Evolutionary conservation across 1,284 basidiomycete genomes (phyloP), one percentile per base, ranked within the genome.

Genomic region (Trametes hirsuta): DNA sequence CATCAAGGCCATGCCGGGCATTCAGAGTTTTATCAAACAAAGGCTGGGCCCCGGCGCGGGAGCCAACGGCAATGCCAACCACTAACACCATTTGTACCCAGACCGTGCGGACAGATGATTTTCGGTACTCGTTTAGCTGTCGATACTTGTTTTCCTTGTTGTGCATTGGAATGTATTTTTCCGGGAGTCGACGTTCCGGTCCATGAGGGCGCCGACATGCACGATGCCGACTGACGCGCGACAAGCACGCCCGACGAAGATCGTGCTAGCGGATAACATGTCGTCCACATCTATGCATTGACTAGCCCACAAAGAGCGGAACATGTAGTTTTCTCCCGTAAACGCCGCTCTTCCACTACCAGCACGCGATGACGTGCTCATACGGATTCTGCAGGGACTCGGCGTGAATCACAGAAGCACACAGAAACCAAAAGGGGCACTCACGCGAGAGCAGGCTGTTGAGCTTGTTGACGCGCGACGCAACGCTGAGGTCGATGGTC

Each of bases 401-500:
- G 3, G 3, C 8, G 41, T 56, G 12, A 58, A 35, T 21, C 11
- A 39, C 4, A 22, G 22, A 22, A 14, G 10, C 11, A 14, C n/a
- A 14, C 4, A 6, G 37, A 14, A 9, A 21, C 18, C 6, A 18
- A 15, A 8, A 15, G 1, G 2, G 4, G 6, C 14, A 76, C 83
- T 63, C 75, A 93, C 93, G 87, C 73, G 90, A 83, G 55, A 98
- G 84, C 71, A 93, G 84, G 68, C 85, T 85, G 84, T 98, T 98
- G 75, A 98, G 87, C 80, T 95, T 95, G 77, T 90, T 97, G 72
- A 99, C 94, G 62, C 94, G 91, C 62, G 91, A 93, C 54, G 90
- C 88, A 55, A 97, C 96, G 69, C 93, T 95, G 66, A 98, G 84
- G 79, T 99, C 97, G 70, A 98, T 92, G 58, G 94, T 95, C 84